These are phyloP conservation scores for Ogataea trehaloabstinens DNA, from an alignment of 805 yeast species.

Conservation along the genomic window DNA sequence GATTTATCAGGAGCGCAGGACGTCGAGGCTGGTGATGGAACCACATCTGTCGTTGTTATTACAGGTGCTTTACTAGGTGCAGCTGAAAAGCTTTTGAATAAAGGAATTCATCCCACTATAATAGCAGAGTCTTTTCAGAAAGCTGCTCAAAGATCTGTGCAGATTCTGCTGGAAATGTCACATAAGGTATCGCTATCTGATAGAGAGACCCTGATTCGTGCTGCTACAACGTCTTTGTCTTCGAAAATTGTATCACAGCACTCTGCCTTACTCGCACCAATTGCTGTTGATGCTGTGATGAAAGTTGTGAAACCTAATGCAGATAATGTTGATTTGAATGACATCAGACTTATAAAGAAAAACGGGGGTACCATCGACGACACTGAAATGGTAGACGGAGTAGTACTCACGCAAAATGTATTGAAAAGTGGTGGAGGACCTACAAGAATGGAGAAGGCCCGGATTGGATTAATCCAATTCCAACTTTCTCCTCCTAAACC, in stretches of 20 bases:
- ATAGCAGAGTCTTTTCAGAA: conserved; percentile 91
- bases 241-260: conserved; percentile 96
- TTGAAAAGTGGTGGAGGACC: conserved; percentile 95
- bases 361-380: conserved; percentile 98
- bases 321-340: conserved; percentile 77
- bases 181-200: conserved; percentile 76
- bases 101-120: conserved; percentile 93
- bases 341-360: conserved; percentile 87
- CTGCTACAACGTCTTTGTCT: conserved; percentile 91
- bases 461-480: conserved; percentile 85
- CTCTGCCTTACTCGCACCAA: conserved; percentile 80
- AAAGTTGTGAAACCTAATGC: conserved; percentile 50
- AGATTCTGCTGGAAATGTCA: conserved; percentile 81
- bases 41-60: conserved; percentile 93
- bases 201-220: conserved; percentile 79
- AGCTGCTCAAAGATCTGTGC: conserved; percentile 81
- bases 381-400: conserved; percentile 89
- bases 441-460: conserved; percentile 88
- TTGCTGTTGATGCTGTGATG: conserved; percentile 91
- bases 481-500: conserved; percentile 97
- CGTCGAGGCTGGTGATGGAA: conserved; percentile 99
- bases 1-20: conserved; percentile 98
- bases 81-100: conserved; percentile 83
- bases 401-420: conserved; percentile 87
- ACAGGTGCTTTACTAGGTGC: conserved; percentile 95